phyloP scores from a whole-genome alignment of 176 grass and related monocot genomes.

The Musa schizocarpa region DNA sequence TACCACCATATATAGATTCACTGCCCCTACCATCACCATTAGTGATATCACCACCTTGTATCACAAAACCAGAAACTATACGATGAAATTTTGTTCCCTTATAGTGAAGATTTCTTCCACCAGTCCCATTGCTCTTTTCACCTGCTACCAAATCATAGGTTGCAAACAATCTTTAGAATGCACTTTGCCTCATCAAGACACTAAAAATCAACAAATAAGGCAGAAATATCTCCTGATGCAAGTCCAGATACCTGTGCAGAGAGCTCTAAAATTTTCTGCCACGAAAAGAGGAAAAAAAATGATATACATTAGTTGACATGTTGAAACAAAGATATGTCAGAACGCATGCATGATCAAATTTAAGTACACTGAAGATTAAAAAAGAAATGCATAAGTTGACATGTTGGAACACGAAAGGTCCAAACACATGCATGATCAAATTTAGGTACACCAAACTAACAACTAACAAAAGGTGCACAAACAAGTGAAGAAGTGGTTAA shows the following conservation, averaged over 20 bases:
- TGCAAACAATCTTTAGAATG: neutral
- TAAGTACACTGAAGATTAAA: neutral
- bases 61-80: constrained; percentile 88
- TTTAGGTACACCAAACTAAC: neutral
- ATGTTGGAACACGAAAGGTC: neutral
- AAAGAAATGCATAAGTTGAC: neutral
- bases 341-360: neutral
- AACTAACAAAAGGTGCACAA: no score
- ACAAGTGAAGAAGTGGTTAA: no score
- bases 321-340: neutral
- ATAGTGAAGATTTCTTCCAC: constrained; percentile 74
- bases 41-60: constrained; percentile 90
- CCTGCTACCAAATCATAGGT: constrained; percentile 37
- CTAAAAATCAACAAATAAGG: neutral
- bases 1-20: constrained; percentile 83
- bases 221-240: constrained; percentile 1
- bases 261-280: constrained; percentile 90
- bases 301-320: neutral
- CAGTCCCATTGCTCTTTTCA: constrained; percentile 57
- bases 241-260: constrained; percentile 69
- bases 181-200: neutral
- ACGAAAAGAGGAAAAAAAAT: constrained; percentile 10
- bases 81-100: constrained; percentile 90
- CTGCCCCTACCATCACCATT: constrained; percentile 60
- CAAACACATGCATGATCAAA: neutral